Evolutionary conservation across 2,329 filamentous ascomycete genomes (phyloP).

Genomic region (Blumeriella jaapii): DNA sequence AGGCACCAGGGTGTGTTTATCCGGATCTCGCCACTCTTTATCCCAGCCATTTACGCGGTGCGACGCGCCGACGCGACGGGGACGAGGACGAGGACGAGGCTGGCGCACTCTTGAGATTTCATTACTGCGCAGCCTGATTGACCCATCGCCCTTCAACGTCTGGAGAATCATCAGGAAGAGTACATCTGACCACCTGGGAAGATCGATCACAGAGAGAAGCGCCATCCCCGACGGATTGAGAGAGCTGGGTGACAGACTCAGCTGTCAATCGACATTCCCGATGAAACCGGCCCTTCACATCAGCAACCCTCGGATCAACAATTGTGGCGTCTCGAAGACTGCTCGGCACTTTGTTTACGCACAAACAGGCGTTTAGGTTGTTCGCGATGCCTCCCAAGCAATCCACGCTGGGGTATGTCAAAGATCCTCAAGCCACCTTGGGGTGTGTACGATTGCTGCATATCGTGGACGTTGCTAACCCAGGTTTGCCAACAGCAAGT

Average conservation of each 20-base stretch:
- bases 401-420: constrained; percentile 81
- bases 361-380: constrained; percentile 12
- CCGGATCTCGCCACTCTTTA: constrained; percentile 2
- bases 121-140: too few relatives aligned
- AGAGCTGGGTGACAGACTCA: too few relatives aligned
- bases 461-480: constrained; percentile 10
- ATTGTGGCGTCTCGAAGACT: constrained; percentile 25
- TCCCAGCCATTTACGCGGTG: constrained; percentile 2
- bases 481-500: constrained; percentile 50
- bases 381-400: constrained; percentile 37
- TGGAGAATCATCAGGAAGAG: too few relatives aligned
- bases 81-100: background rate
- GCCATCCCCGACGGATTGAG: too few relatives aligned
- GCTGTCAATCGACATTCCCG: background rate
- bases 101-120: too few relatives aligned
- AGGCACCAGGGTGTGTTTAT: constrained; percentile 4
- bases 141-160: too few relatives aligned
- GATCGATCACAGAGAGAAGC: too few relatives aligned
- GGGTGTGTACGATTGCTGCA: constrained; percentile 40
- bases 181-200: too few relatives aligned
- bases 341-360: constrained; percentile 10
- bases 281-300: constrained; percentile 1
- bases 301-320: background rate
- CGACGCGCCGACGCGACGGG: constrained; percentile 5
- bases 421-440: constrained; percentile 59